Evolutionary conservation across 2,329 filamentous ascomycete genomes (phyloP).

Genomic region (Davidsoniella virescens): DNA sequence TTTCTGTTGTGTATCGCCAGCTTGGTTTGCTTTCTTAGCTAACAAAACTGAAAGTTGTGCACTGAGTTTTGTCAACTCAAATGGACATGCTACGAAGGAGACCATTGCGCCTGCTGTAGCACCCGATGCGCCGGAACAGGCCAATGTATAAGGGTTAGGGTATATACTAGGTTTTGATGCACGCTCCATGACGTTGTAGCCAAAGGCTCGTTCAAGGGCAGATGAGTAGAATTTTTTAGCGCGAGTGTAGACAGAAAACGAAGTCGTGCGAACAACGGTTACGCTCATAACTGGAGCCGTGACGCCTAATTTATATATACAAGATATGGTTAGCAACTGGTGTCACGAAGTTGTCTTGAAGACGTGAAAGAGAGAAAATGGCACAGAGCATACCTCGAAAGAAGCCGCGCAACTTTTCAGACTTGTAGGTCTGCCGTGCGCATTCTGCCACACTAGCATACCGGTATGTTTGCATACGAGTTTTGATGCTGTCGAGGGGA

Average conservation of each 20-base stretch:
- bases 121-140: constrained; percentile 63
- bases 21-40: constrained; percentile 28
- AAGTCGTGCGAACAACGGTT: constrained; percentile 60
- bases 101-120: constrained; percentile 67
- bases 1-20: constrained; percentile 31
- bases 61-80: constrained; percentile 79
- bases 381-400: constrained; percentile 51
- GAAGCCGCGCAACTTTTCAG: constrained; percentile 59
- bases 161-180: constrained; percentile 55
- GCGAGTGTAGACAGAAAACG: constrained; percentile 65
- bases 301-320: constrained; percentile 35
- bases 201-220: constrained; percentile 51
- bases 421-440: constrained; percentile 57
- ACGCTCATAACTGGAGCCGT: constrained; percentile 67
- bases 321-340: not conserved
- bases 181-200: constrained; percentile 54
- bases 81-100: constrained; percentile 68
- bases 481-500: constrained; percentile 78
- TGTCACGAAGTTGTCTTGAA: not conserved
- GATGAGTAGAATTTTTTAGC: constrained; percentile 58
- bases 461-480: constrained; percentile 75
- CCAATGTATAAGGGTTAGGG: constrained; percentile 56
- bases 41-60: constrained; percentile 71
- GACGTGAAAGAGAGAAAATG: not conserved
- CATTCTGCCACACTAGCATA: constrained; percentile 61